Percentiles rank a stretch among this genome's conserved stretches.
Evolutionary conservation across 768 basidiomycete species (phyloP).

Genomic region (Dictyophora rubrovolvata): DNA sequence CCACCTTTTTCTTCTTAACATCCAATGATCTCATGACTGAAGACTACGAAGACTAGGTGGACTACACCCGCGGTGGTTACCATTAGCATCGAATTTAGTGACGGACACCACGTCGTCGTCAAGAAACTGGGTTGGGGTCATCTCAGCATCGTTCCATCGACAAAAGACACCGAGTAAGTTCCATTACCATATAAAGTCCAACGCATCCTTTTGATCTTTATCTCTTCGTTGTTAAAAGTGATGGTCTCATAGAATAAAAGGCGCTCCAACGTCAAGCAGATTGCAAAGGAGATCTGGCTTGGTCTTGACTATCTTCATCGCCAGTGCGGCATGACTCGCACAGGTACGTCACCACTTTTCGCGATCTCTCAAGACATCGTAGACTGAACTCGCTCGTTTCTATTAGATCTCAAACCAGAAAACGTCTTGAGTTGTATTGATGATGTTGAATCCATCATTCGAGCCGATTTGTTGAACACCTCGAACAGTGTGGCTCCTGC

Average conservation of each 20-base stretch:
- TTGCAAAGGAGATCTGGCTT: slow-evolving; percentile 90
- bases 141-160: slow-evolving; percentile 90
- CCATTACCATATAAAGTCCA: neutral
- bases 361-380: neutral
- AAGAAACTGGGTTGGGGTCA: slow-evolving; percentile 95
- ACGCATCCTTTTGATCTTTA: neutral
- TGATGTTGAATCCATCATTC: slow-evolving; percentile 89
- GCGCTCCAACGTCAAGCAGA: slow-evolving; percentile 49
- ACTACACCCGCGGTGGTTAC: slow-evolving; percentile 66
- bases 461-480: slow-evolving; percentile 45
- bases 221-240: slow-evolving; percentile 23
- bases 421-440: slow-evolving; percentile 95
- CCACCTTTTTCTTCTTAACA: slow-evolving; percentile 27
- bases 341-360: neutral
- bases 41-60: slow-evolving; percentile 91
- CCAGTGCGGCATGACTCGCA: slow-evolving; percentile 65
- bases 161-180: slow-evolving; percentile 68
- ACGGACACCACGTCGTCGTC: slow-evolving; percentile 81
- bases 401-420: slow-evolving; percentile 86
- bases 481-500: slow-evolving; percentile 12
- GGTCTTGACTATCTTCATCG: slow-evolving; percentile 98
- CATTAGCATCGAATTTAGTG: slow-evolving; percentile 82
- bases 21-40: slow-evolving; percentile 72
- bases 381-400: too few species aligned
- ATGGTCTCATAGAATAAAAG: too few species aligned